Base-by-base conservation (phyloP, 2,329 filamentous ascomycete species). In the Sporothrix pseudoabietina region DNA sequence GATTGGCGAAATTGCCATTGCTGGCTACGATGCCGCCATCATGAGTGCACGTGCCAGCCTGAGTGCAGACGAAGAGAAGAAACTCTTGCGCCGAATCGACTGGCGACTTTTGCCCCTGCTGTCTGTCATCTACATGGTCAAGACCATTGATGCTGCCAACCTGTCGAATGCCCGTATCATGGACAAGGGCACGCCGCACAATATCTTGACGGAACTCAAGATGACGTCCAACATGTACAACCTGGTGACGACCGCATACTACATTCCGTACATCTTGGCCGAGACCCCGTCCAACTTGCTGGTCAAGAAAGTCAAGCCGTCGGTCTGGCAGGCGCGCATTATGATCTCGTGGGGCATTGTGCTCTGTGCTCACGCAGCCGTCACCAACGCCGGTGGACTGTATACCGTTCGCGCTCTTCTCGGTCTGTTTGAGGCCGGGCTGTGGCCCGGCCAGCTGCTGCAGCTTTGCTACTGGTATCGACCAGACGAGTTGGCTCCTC, bases 261-360 rank as follows among this genome's bases (percentile, higher is more conserved):
- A 83, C 77, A 32, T 95, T 75, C 91, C 91, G 1, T 96, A 96
- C 79, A 86, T 91, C 1, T 84, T 91, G 30, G 93, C 93, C 76
- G 92, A 95, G 79, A 87, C 91, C 0, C 83, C 92, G n/a, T 93
- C 90, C 72, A 96, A 96, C 77, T 81, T 94, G 16, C 81, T 95
- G 7, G 87, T 96, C 72, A 96, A 95, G 80, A 87, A 86, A 19
- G 83, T 94, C 71, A 87, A 90, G 0, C 93, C 93, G 0, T 91
- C 89, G 52, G 82, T 92, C 66, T 97, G 94, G 83, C 86, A 95
- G 32, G 91, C 93, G 0, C 81, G 86, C 10, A 95, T 95, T 77
- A 95, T 97, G 90, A 81, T 69, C 1, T 83, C 88, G 0, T 89
- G 84, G 84, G 82, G 82, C 1, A 39, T 81, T 1, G 83, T 85